phyloP scores from a whole-genome alignment of 441 rosid genomes.

The Omphalea diandra region DNA sequence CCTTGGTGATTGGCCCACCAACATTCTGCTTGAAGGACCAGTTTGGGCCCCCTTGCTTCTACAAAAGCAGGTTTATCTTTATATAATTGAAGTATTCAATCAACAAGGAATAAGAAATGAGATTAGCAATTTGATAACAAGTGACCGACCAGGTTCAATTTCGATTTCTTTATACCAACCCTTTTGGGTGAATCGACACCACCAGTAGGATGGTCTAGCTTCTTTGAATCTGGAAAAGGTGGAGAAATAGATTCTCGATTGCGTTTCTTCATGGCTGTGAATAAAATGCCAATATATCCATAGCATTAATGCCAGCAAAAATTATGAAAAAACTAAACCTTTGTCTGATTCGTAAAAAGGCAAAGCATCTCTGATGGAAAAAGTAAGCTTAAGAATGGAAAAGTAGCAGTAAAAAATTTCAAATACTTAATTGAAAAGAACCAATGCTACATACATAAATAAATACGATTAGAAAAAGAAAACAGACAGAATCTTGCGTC shows the following conservation, averaged over 20 bases:
- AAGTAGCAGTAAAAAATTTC: slow-evolving; percentile 21
- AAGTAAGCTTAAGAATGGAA: slow-evolving; percentile 31
- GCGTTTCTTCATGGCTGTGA: slow-evolving; percentile 84
- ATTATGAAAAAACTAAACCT: slow-evolving; percentile 1
- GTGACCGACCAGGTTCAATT: slow-evolving; percentile 52
- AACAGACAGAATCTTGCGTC: slow-evolving; percentile 54
- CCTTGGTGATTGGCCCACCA: slow-evolving; percentile 74
- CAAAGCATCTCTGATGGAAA: slow-evolving; percentile 34
- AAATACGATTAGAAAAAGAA: slow-evolving; percentile 18
- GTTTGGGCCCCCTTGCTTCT: slow-evolving; percentile 45
- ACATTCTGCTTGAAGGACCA: slow-evolving; percentile 34
- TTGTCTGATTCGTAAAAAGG: slow-evolving; percentile 36
- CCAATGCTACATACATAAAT: slow-evolving; percentile 28
- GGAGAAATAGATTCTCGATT: slow-evolving; percentile 55
- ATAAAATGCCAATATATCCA: slow-evolving; percentile 25
- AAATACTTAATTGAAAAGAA: slow-evolving; percentile 34
- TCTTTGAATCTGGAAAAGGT: slow-evolving; percentile 55
- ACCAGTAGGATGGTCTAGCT: slow-evolving; percentile 39
- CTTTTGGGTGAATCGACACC: slow-evolving; percentile 39
- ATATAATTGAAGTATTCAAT: slow-evolving; percentile 23
- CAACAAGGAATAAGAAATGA: slow-evolving; percentile 21
- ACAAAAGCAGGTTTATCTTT: slow-evolving; percentile 22
- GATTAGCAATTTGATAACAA: slow-evolving; percentile 25
- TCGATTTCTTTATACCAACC: slow-evolving; percentile 42
- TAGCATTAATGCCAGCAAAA: slow-evolving; percentile 23